Conservation (phyloP, 2,329 filamentous ascomycete species). For the Clonostachys rhizophaga region DNA sequence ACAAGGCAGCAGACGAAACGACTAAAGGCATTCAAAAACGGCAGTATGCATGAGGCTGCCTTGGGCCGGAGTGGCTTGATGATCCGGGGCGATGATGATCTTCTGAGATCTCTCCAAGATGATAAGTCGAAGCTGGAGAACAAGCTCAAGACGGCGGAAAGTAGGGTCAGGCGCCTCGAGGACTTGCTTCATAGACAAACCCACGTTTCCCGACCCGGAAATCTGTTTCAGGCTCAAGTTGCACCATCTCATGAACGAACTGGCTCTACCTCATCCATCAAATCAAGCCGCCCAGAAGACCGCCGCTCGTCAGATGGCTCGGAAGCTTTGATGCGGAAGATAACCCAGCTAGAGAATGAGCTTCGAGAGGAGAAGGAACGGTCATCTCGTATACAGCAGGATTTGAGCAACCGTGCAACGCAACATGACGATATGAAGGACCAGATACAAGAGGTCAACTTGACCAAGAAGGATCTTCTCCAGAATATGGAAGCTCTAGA, state of each 20-base stretch:
- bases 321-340: slow-evolving; percentile 40
- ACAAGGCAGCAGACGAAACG: slow-evolving; percentile 83
- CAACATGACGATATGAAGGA: slow-evolving; percentile 58
- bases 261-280: slow-evolving; percentile 44
- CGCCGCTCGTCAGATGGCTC: slow-evolving; percentile 32
- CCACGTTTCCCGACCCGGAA: slow-evolving; percentile 50
- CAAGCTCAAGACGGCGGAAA: slow-evolving; percentile 78
- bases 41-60: slow-evolving; percentile 86
- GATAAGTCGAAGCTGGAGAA: slow-evolving; percentile 74
- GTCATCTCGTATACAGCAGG: slow-evolving; percentile 62
- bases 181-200: slow-evolving; percentile 85
- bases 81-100: slow-evolving; percentile 82
- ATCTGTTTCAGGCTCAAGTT: slow-evolving; percentile 46
- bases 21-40: slow-evolving; percentile 92
- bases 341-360: slow-evolving; percentile 71
- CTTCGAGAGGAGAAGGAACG: slow-evolving; percentile 69
- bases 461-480: slow-evolving; percentile 89
- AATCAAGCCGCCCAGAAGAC: slow-evolving; percentile 36
- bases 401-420: slow-evolving; percentile 53
- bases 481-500: slow-evolving; percentile 92
- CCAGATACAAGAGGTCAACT: slow-evolving; percentile 79
- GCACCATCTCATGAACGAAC: slow-evolving; percentile 39
- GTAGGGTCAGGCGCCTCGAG: slow-evolving; percentile 84
- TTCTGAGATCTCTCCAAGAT: slow-evolving; percentile 71
- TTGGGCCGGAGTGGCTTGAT: slow-evolving; percentile 83